Conservation (phyloP, 2,329 filamentous ascomycete genomes). For the Ophiocordyceps unilateralis region DNA sequence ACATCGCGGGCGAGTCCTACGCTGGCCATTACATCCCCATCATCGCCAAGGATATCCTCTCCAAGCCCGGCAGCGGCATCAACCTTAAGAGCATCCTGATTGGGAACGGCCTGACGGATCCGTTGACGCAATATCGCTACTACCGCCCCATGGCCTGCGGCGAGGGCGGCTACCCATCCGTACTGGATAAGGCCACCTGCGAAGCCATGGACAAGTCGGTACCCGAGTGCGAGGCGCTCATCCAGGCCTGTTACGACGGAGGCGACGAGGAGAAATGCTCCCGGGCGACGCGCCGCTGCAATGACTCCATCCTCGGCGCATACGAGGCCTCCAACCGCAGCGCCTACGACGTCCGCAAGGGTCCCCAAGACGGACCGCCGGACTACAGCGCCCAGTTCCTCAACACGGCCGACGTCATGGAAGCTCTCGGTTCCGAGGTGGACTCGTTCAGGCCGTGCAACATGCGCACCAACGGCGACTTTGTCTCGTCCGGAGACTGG, state of each 20-base stretch:
- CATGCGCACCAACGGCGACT: background rate
- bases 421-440: background rate
- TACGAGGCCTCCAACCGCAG: background rate
- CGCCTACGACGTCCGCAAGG: background rate
- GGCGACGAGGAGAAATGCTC: constrained; percentile 85
- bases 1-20: constrained; percentile 91
- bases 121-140: constrained; percentile 66
- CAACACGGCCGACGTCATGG: background rate
- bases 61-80: constrained; percentile 69
- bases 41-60: constrained; percentile 76
- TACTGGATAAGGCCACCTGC: constrained; percentile 62
- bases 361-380: background rate
- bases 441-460: background rate
- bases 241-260: constrained; percentile 76
- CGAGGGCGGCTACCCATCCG: constrained; percentile 77
- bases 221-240: constrained; percentile 73
- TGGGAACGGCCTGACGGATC: constrained; percentile 90
- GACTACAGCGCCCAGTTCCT: background rate
- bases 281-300: constrained; percentile 38
- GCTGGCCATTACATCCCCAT: constrained; percentile 91
- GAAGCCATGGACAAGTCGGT: constrained; percentile 81
- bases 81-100: constrained; percentile 91
- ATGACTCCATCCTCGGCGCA: background rate
- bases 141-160: constrained; percentile 93
- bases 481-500: background rate